Percentiles rank a stretch among this genome's conserved stretches.
Conservation (phyloP, 257 asterid genomes). For the Gentiana dahurica region DNA sequence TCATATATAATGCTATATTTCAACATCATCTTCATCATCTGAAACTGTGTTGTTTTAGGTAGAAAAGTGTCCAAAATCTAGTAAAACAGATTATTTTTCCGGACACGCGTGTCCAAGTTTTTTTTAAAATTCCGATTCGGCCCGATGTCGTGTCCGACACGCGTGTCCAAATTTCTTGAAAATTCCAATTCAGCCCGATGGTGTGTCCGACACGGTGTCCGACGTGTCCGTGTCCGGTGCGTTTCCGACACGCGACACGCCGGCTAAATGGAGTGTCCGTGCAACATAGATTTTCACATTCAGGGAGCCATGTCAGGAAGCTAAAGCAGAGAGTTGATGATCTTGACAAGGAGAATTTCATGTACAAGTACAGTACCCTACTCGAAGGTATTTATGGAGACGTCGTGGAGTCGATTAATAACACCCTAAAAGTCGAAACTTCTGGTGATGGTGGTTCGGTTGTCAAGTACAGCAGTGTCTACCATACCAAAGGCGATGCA, state of each 20-base stretch:
- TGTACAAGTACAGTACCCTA: constrained; percentile 17
- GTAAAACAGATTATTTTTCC: too few relatives aligned
- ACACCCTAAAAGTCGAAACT: constrained; percentile 18
- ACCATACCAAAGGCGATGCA: constrained; percentile 21
- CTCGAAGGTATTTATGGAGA: constrained; percentile 22
- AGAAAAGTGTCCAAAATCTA: too few relatives aligned
- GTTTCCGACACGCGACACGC: neutral
- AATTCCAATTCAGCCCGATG: too few relatives aligned
- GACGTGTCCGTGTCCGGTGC: neutral
- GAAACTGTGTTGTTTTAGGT: too few relatives aligned
- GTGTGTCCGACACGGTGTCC: too few relatives aligned
- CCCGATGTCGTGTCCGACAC: too few relatives aligned
- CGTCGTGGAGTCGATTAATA: constrained; percentile 19
- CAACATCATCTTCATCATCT: too few relatives aligned
- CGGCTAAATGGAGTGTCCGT: too few relatives aligned
- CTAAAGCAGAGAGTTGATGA: constrained; percentile 25
- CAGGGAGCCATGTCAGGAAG: constrained; percentile 20
- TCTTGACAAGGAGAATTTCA: constrained; percentile 18
- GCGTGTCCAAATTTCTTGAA: too few relatives aligned
- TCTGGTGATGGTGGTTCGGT: constrained; percentile 24
- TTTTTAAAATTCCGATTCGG: neutral
- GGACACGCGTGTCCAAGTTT: too few relatives aligned
- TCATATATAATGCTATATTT: too few relatives aligned
- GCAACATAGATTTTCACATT: too few relatives aligned
- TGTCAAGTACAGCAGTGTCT: constrained; percentile 16